Percentiles rank a stretch among this genome's conserved stretches.
phyloP scores from a whole-genome alignment of 2,329 filamentous ascomycete genomes.

The Fusarium sp. region DNA sequence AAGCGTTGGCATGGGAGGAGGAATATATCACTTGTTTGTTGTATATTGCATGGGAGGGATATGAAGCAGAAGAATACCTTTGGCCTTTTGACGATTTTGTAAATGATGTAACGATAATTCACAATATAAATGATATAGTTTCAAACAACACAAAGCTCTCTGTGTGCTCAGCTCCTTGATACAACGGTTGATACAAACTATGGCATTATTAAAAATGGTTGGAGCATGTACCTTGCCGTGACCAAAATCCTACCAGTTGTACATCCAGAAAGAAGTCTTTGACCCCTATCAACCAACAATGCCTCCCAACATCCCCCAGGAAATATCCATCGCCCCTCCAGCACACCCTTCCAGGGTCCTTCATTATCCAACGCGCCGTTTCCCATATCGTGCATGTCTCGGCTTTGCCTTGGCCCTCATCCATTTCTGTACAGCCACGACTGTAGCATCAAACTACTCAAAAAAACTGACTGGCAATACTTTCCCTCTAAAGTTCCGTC shows the following conservation, averaged over 20 bases:
- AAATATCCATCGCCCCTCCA: no score
- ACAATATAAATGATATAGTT: conserved; percentile 2
- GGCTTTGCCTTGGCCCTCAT: no score
- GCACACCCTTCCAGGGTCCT: no score
- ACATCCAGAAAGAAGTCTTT: neutral
- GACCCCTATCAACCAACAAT: neutral
- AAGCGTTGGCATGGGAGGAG: conserved; percentile 1
- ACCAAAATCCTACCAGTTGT: neutral
- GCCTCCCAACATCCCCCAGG: no score
- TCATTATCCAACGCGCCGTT: no score
- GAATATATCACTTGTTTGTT: conserved; percentile 4
- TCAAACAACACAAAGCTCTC: neutral
- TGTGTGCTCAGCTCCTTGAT: neutral
- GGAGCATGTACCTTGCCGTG: no score
- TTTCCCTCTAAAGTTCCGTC: conserved; percentile 5
- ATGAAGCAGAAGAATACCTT: conserved; percentile 25
- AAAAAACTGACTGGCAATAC: conserved; percentile 26
- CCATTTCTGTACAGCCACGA: no score
- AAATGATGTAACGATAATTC: conserved; percentile 36
- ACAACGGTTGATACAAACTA: no score
- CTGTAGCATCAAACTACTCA: neutral
- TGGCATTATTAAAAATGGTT: no score
- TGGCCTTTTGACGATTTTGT: conserved; percentile 28
- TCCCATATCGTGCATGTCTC: no score
- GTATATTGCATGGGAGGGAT: conserved; percentile 14